Evolutionary conservation across 441 rosid species (phyloP).

Genomic region (Capsella rubella): DNA sequence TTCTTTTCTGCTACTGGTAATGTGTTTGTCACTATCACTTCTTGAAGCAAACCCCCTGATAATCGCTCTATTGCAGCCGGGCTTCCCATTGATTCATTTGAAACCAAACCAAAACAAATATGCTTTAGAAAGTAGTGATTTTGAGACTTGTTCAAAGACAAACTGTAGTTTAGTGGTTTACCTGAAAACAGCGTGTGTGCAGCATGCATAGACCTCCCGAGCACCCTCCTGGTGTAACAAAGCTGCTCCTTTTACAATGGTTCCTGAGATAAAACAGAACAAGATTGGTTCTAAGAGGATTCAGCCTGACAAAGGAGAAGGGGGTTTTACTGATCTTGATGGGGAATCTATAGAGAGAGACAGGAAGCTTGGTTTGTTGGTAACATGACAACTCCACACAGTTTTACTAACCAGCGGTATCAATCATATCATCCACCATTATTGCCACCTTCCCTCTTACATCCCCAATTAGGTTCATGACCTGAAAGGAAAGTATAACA

Average conservation of each 20-base stretch:
- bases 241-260: slow-evolving; percentile 87
- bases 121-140: slow-evolving; percentile 17
- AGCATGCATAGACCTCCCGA: slow-evolving; percentile 88
- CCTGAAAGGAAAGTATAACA: slow-evolving; percentile 49
- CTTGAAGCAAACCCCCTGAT: slow-evolving; percentile 76
- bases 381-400: slow-evolving; percentile 8
- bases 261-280: slow-evolving; percentile 52
- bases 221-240: slow-evolving; percentile 91
- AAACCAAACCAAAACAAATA: not conserved
- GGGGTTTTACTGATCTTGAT: not conserved
- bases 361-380: not conserved
- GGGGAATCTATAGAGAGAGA: not conserved
- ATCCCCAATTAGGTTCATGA: slow-evolving; percentile 91
- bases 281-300: slow-evolving; percentile 8
- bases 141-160: not conserved
- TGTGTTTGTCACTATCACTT: slow-evolving; percentile 81
- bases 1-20: slow-evolving; percentile 72
- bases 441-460: slow-evolving; percentile 91
- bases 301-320: not conserved
- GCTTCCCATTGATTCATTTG: slow-evolving; percentile 44
- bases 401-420: slow-evolving; percentile 79
- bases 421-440: slow-evolving; percentile 96
- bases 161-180: slow-evolving; percentile 20
- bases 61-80: slow-evolving; percentile 79
- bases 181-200: slow-evolving; percentile 92